Evolutionary conservation across 2,329 filamentous ascomycete species (phyloP).

Genomic region (Ophiocordyceps sinensis): DNA sequence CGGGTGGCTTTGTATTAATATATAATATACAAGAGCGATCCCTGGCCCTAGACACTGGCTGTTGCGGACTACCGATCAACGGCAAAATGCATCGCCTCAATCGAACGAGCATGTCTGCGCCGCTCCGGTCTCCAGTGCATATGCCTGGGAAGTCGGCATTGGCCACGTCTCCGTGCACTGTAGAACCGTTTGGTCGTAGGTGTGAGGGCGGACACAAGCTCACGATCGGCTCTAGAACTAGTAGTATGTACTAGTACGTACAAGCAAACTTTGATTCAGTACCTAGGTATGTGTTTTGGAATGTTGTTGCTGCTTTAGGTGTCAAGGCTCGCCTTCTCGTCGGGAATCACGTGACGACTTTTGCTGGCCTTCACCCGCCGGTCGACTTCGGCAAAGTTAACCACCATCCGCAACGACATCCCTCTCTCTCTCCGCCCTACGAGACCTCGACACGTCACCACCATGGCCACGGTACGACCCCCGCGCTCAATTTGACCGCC

Average conservation of each 20-base stretch:
- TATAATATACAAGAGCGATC: conserved; percentile 7
- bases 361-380: conserved; percentile 12
- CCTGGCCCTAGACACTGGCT: background rate
- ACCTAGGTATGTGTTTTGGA: background rate
- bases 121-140: background rate
- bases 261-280: too few relatives aligned
- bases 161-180: background rate
- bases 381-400: conserved; percentile 29
- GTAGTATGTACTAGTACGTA: too few relatives aligned
- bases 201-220: too few relatives aligned
- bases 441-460: conserved; percentile 33
- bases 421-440: conserved; percentile 34
- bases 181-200: too few relatives aligned
- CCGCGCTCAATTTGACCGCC: conserved; percentile 14
- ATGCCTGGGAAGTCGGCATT: background rate
- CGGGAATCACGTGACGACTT: background rate
- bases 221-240: too few relatives aligned
- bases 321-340: background rate
- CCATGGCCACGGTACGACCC: conserved; percentile 55
- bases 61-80: background rate
- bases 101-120: background rate
- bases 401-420: conserved; percentile 32
- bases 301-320: background rate
- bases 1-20: conserved; percentile 15
- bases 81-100: background rate